phyloP scores from a whole-genome alignment of 495 filamentous ascomycete genomes.

The Geopyxis carbonaria region DNA sequence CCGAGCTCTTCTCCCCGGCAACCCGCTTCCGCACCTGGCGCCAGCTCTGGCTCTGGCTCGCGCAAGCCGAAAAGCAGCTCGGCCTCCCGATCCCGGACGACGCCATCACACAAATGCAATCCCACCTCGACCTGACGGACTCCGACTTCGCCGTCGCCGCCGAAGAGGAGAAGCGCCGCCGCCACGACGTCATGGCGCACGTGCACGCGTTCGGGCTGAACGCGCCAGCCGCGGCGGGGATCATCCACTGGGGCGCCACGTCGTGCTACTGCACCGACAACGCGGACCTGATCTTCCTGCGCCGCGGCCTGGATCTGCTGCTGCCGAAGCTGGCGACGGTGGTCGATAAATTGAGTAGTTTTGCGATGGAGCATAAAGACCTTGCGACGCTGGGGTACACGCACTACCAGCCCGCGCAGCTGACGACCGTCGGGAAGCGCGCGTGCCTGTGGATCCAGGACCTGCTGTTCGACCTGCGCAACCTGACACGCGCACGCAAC shows the following conservation, averaged over 20 bases:
- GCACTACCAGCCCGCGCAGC: constrained; percentile 65
- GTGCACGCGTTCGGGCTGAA: constrained; percentile 55
- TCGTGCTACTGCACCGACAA: constrained; percentile 64
- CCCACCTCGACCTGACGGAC: constrained; percentile 54
- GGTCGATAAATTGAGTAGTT: constrained; percentile 59
- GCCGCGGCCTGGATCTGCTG: constrained; percentile 56
- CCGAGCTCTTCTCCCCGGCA: constrained; percentile 49
- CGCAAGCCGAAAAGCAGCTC: constrained; percentile 61
- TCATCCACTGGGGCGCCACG: constrained; percentile 63
- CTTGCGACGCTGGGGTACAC: constrained; percentile 58
- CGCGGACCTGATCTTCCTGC: constrained; percentile 69
- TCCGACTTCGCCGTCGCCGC: constrained; percentile 60
- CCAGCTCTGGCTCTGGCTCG: constrained; percentile 65
- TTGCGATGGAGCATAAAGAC: constrained; percentile 61
- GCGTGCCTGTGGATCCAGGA: constrained; percentile 77
- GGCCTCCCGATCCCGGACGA: constrained; percentile 48
- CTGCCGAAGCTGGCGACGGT: constrained; percentile 75
- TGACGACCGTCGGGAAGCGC: constrained; percentile 71
- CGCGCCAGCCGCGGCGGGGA: constrained; percentile 67
- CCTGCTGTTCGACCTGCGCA: constrained; percentile 68
- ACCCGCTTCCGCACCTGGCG: constrained; percentile 61
- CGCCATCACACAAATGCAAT: constrained; percentile 57
- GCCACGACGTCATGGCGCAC: constrained; percentile 41
- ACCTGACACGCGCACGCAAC: constrained; percentile 56
- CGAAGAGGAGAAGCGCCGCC: constrained; percentile 60